Base-by-base conservation (phyloP, 768 basidiomycete genomes). In the Pulveroboletus frians region DNA sequence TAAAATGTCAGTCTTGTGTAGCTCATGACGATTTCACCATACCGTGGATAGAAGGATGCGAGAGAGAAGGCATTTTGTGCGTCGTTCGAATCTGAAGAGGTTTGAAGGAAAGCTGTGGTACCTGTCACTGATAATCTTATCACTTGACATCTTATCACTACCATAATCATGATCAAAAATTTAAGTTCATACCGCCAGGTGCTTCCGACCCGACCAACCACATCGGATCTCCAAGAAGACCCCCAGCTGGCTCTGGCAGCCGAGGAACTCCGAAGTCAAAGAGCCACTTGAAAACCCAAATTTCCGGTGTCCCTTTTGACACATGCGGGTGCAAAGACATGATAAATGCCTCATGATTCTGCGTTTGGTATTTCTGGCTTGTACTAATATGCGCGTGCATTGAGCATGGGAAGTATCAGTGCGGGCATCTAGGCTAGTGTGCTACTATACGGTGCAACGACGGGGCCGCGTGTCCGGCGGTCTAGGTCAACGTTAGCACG, bases 21-120 rank as follows among this genome's bases (percentile, higher is more conserved):
- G 14, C n/a, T 32, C 14, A 15, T 4, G 14, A 18, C 0, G 11
- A 8, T 37, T 11, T 39, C 38, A 14, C 10, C 42, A 57, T 55
- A 76, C 80, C 80, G 59, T 71, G 69, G 54, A 83, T 75, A n/a
- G 76, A 69, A 53, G 78, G 76, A 56, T 83, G 81, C 43, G 75
- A 67, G 55, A 82, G 72, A 27, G 74, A 72, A n/a, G 78, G 70
- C 80, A 82, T 82, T 20, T 75, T 47, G 18, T 11, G 15, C 5
- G 13, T 38, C 37, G 49, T 38, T 11, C 7, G 5, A 32, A 32
- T 14, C 6, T 32, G 13, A 42, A 15, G 7, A 2, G 3, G 43
- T 43, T 34, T 35, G 47, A 46, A 31, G 1, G 27, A 43, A 26
- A 26, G 23, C 23, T 26, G 23, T 26, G 23, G 23, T 26, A 26